phyloP scores from a whole-genome alignment of 2,329 filamentous ascomycete species.

The Fusarium illudens region DNA sequence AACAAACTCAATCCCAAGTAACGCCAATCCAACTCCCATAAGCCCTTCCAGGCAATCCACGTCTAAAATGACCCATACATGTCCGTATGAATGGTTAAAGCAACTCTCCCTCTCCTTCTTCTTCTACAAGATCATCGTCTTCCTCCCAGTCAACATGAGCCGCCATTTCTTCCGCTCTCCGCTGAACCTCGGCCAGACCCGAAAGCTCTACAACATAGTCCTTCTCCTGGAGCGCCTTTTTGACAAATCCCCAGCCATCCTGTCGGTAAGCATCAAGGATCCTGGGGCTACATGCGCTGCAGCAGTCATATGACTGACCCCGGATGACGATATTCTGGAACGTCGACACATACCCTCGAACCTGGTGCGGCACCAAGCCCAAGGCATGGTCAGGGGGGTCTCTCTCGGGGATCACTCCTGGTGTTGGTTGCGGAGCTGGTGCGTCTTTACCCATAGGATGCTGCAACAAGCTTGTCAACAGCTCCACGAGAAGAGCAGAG shows the following conservation, averaged over 20 bases:
- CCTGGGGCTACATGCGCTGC: constrained; percentile 78
- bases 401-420: constrained; percentile 57
- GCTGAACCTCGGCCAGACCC: constrained; percentile 76
- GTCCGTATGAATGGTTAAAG: constrained; percentile 9
- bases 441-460: constrained; percentile 77
- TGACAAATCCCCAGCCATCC: constrained; percentile 80
- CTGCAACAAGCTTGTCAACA: constrained; percentile 87
- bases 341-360: constrained; percentile 78
- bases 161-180: constrained; percentile 61
- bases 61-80: constrained; percentile 6
- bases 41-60: constrained; percentile 1
- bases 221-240: constrained; percentile 75
- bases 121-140: constrained; percentile 55
- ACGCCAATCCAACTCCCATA: constrained; percentile 13
- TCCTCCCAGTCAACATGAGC: constrained; percentile 69
- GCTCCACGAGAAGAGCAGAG: constrained; percentile 88
- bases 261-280: constrained; percentile 73
- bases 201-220: constrained; percentile 82
- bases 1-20: constrained; percentile 1
- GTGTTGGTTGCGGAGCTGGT: constrained; percentile 60
- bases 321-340: constrained; percentile 79
- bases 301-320: constrained; percentile 80
- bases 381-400: constrained; percentile 68
- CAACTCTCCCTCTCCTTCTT: constrained; percentile 26
- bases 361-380: constrained; percentile 79